These are phyloP conservation scores for Xylaria sp. DNA, from an alignment of 2,329 filamentous ascomycete genomes.

Conservation along the genomic window DNA sequence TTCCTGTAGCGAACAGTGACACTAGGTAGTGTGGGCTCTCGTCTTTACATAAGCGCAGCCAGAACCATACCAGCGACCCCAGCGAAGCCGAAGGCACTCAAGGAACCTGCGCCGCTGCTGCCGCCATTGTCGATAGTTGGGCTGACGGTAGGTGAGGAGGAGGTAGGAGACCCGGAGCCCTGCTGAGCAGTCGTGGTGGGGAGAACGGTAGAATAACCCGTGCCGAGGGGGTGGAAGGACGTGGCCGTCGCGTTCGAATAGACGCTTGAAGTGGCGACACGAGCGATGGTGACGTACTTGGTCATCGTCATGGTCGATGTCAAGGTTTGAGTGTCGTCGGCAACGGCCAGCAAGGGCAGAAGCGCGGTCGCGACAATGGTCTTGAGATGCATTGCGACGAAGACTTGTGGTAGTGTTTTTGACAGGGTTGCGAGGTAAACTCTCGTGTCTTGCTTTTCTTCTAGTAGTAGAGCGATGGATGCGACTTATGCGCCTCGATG, in stretches of 20 bases:
- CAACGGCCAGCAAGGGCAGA: slow-evolving; percentile 66
- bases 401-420: slow-evolving; percentile 20
- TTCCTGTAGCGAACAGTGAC: slow-evolving; percentile 28
- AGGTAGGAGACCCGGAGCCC: slow-evolving; percentile 41
- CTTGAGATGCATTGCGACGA: slow-evolving; percentile 56
- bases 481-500: slow-evolving; percentile 32
- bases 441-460: slow-evolving; percentile 24
- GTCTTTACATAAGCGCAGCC: slow-evolving; percentile 62
- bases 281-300: slow-evolving; percentile 63
- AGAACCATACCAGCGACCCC: slow-evolving; percentile 63
- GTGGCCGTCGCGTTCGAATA: slow-evolving; percentile 36
- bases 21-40: slow-evolving; percentile 25
- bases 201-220: slow-evolving; percentile 44
- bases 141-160: slow-evolving; percentile 48
- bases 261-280: slow-evolving; percentile 50
- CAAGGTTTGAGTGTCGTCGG: slow-evolving; percentile 55
- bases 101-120: slow-evolving; percentile 55
- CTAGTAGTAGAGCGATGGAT: slow-evolving; percentile 27
- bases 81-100: slow-evolving; percentile 60
- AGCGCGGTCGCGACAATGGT: slow-evolving; percentile 59
- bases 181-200: slow-evolving; percentile 48
- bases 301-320: slow-evolving; percentile 63
- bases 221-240: slow-evolving; percentile 50
- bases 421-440: slow-evolving; percentile 11
- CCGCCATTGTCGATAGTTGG: slow-evolving; percentile 51